Evolutionary conservation across 345 rosid species (phyloP).

Genomic region (Eucalyptus grandis): DNA sequence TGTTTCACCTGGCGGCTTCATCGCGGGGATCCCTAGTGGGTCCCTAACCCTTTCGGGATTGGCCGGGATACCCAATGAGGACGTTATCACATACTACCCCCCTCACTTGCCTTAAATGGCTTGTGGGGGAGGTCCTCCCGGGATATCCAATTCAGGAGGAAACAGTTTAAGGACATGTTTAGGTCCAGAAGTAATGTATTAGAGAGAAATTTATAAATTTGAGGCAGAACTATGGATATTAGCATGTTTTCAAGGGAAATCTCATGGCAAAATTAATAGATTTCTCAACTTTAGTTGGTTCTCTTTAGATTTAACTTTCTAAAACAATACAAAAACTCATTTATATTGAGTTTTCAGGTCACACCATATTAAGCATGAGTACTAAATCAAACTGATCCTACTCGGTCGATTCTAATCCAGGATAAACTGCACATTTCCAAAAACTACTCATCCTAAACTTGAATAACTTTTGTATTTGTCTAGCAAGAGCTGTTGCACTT

Average conservation of each 20-base stretch:
- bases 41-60: too few relatives aligned
- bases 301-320: fast-evolving
- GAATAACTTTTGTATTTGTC: not conserved
- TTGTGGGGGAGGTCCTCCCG: too few relatives aligned
- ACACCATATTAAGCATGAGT: fast-evolving
- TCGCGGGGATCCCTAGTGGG: too few relatives aligned
- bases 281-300: fast-evolving
- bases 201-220: not conserved
- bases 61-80: too few relatives aligned
- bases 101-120: too few relatives aligned
- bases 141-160: too few relatives aligned
- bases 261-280: not conserved
- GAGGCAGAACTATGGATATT: not conserved
- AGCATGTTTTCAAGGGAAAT: not conserved
- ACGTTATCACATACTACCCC: too few relatives aligned
- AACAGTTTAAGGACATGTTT: too few relatives aligned
- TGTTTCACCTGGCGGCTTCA: too few relatives aligned
- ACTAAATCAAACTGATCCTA: fast-evolving
- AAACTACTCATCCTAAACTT: fast-evolving
- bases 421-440: not conserved
- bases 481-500: not conserved
- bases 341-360: fast-evolving
- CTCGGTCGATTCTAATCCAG: fast-evolving
- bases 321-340: fast-evolving
- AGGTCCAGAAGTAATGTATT: fast-evolving